These are phyloP conservation scores for Epicoccum nigrum DNA, from an alignment of 2,329 filamentous ascomycete species.

Conservation along the genomic window DNA sequence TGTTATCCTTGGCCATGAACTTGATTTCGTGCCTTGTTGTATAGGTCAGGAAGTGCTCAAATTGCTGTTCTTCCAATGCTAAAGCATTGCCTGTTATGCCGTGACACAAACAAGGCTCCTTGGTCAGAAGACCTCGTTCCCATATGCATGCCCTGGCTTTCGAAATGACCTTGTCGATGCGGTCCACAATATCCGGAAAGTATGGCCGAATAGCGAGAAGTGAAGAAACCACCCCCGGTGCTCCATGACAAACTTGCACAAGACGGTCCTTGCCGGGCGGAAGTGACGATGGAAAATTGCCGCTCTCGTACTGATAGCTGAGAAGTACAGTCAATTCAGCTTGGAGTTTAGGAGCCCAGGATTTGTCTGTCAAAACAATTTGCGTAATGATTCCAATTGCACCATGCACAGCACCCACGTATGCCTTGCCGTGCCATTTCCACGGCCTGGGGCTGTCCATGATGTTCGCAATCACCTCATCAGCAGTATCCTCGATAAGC, in stretches of 20 bases:
- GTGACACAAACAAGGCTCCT: conserved; percentile 70
- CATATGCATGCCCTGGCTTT: conserved; percentile 61
- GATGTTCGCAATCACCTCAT: conserved; percentile 65
- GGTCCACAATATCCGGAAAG: conserved; percentile 61
- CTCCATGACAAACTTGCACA: conserved; percentile 72
- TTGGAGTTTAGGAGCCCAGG: conserved; percentile 61
- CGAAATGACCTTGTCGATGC: conserved; percentile 60
- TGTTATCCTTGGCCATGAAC: conserved; percentile 58
- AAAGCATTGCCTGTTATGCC: conserved; percentile 70
- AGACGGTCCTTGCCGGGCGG: conserved; percentile 57
- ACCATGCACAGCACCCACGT: conserved; percentile 71
- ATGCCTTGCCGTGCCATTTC: conserved; percentile 68
- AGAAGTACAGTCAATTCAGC: conserved; percentile 62
- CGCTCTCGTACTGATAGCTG: conserved; percentile 64
- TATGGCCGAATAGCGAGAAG: conserved; percentile 61
- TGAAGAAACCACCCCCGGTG: conserved; percentile 66
- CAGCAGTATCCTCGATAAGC: conserved; percentile 59
- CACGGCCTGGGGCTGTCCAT: conserved; percentile 62
- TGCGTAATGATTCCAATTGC: conserved; percentile 74
- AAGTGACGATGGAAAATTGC: conserved; percentile 67
- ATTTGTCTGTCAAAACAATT: conserved; percentile 64
- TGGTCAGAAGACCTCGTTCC: conserved; percentile 65
- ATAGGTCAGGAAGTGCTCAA: conserved; percentile 65
- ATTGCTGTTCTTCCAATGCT: conserved; percentile 56
- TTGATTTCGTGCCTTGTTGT: conserved; percentile 63